phyloP scores from a whole-genome alignment of 495 filamentous ascomycete species.

The Penicillium antarcticum region DNA sequence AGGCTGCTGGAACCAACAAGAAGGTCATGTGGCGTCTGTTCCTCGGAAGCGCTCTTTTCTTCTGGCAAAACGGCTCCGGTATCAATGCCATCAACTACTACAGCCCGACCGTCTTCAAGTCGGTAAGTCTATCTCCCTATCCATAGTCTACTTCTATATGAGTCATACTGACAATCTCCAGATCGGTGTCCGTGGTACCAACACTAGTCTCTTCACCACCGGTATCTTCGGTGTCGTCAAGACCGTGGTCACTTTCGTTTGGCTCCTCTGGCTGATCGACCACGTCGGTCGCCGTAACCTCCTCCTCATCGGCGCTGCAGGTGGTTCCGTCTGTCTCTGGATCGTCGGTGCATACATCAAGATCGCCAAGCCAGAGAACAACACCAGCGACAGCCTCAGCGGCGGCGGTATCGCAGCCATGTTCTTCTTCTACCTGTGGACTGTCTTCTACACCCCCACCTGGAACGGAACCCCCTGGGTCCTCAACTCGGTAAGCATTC shows the following conservation, averaged over 20 bases:
- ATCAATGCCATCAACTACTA: conserved; percentile 74
- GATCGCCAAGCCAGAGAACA: conserved; percentile 43
- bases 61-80: conserved; percentile 66
- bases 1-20: conserved; percentile 48
- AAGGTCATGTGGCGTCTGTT: conserved; percentile 65
- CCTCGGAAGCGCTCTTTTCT: conserved; percentile 63
- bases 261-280: conserved; percentile 70
- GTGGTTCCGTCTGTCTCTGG: conserved; percentile 68
- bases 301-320: conserved; percentile 69
- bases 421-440: conserved; percentile 81
- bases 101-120: conserved; percentile 54
- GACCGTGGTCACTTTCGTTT: conserved; percentile 57
- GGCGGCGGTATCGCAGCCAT: conserved; percentile 65
- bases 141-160: no score
- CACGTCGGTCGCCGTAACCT: conserved; percentile 64
- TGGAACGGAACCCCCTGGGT: conserved; percentile 76
- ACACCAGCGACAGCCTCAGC: conserved; percentile 36
- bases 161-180: not conserved
- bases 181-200: conserved; percentile 55
- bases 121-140: conserved; percentile 10
- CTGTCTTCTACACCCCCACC: conserved; percentile 69
- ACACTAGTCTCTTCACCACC: conserved; percentile 48
- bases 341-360: conserved; percentile 74
- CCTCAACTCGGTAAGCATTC: conserved; percentile 48
- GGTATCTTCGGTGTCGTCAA: conserved; percentile 55